A percentile compares a stretch with the other conserved stretches of the same genome.
phyloP scores from a whole-genome alignment of 805 yeast species.

The Metschnikowia vanudenii region DNA sequence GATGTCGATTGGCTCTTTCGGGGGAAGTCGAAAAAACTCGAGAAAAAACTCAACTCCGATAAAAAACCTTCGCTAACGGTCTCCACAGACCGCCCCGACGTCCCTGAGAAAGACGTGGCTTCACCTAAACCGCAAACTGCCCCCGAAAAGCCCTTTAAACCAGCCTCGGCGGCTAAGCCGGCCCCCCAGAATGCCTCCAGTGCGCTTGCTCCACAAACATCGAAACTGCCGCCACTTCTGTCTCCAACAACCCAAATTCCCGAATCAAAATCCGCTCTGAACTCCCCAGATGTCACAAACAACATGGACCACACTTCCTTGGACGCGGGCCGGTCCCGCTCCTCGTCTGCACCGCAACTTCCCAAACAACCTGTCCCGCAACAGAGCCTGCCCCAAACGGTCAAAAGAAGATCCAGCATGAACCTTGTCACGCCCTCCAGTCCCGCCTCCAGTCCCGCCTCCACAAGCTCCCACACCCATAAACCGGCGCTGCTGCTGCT shows the following conservation, averaged over 20 bases:
- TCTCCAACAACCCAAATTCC: background rate
- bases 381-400: conserved; percentile 2
- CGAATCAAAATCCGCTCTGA: background rate
- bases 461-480: background rate
- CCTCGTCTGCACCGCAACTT: conserved; percentile 21
- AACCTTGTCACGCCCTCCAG: background rate
- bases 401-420: conserved; percentile 15
- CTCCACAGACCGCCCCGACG: conserved; percentile 6
- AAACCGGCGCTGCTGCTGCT: background rate
- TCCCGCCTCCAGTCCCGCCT: too few relatives aligned
- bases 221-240: background rate
- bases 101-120: background rate
- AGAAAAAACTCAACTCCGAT: conserved; percentile 39
- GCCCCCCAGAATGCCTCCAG: background rate
- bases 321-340: conserved; percentile 24
- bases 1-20: conserved; percentile 85
- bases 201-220: background rate
- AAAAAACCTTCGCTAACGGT: conserved; percentile 11
- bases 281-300: background rate
- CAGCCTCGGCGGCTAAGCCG: background rate
- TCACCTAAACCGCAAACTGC: background rate
- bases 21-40: conserved; percentile 64
- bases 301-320: background rate
- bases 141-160: background rate
- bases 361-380: conserved; percentile 2